These are phyloP conservation scores for Coniochaeta sp. DNA, from an alignment of 2,329 filamentous ascomycete species.

Conservation along the genomic window DNA sequence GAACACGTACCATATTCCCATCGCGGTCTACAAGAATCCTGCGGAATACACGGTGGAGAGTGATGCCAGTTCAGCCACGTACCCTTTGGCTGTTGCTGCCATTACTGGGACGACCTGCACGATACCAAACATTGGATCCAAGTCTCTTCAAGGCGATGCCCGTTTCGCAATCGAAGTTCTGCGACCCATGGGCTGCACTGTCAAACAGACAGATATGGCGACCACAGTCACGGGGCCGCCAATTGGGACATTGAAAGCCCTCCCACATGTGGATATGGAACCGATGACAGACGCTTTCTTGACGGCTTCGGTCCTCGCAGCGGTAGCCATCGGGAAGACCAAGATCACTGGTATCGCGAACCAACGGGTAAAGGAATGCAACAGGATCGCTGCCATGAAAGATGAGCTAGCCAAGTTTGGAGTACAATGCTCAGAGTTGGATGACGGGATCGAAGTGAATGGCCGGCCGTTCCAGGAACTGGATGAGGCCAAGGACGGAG, in stretches of 20 bases:
- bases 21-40: conserved; percentile 76
- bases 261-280: conserved; percentile 91
- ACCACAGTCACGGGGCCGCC: conserved; percentile 91
- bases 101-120: conserved; percentile 95
- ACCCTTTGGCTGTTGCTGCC: conserved; percentile 86
- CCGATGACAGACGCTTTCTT: conserved; percentile 99
- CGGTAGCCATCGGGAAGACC: conserved; percentile 77
- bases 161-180: conserved; percentile 88
- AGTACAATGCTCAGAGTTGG: conserved; percentile 76
- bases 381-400: conserved; percentile 92
- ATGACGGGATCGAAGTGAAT: conserved; percentile 81
- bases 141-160: conserved; percentile 89
- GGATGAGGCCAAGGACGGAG: conserved; percentile 51
- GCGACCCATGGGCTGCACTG: conserved; percentile 85
- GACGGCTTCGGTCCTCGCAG: conserved; percentile 86
- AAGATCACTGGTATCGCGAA: conserved; percentile 93
- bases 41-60: conserved; percentile 86
- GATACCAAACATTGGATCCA: conserved; percentile 89
- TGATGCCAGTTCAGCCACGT: conserved; percentile 95
- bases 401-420: conserved; percentile 92
- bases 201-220: conserved; percentile 75
- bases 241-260: conserved; percentile 62
- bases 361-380: conserved; percentile 96
- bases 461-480: conserved; percentile 43
- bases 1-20: conserved; percentile 91